Evolutionary conservation across 2,329 filamentous ascomycete species (phyloP), one percentile per base, ranked within the genome.

Genomic region (Fusarium pseudoanthophilum): DNA sequence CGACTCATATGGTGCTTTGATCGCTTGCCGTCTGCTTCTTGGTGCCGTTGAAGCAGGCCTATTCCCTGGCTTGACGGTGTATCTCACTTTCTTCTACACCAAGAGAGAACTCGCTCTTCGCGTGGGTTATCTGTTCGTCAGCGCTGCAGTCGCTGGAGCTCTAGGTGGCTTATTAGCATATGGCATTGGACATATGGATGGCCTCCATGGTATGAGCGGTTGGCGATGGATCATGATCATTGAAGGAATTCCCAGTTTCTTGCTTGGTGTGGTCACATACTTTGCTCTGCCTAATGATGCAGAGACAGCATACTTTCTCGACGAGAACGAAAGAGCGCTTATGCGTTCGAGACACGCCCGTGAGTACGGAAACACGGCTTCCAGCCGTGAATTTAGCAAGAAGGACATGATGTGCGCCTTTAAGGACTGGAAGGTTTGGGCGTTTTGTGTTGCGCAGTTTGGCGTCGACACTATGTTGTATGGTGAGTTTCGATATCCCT

Each of bases 391-490:
- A 75, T 86, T 88, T 51, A 83, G 80, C 73, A 89, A 87, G 82
- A 79, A 82, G 14, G 93, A 95, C 76, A 91, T 93, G 77, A 83
- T 86, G 71, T 88, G 88, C 62, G 92, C 91, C 0, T 89, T 93
- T 67, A 87, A 85, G 71, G 93, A 95, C 80, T 94, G 92, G 92
- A 94, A 92, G 79, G 89, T 93, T 30, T 94, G 91, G 86, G 82
- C 87, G 3, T 94, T 94, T 79, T 91, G 87, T 71, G 80, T 90
- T 42, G 92, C 85, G 10, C 92, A 94, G 79, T 95, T 95, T 78
- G 92, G 92, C 9, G 87, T 88, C 21, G 92, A 94, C 77, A 93
- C 91, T 2, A 92, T 95, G 89, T 85, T 95, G 0, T 95, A 95
- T 77, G 86, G 86, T 83, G 42, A 66, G 79, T 72, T 37, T 36